Evolutionary conservation across 192 early-diverging fungal genomes (phyloP).

Genomic region (Mortierella claussenii): DNA sequence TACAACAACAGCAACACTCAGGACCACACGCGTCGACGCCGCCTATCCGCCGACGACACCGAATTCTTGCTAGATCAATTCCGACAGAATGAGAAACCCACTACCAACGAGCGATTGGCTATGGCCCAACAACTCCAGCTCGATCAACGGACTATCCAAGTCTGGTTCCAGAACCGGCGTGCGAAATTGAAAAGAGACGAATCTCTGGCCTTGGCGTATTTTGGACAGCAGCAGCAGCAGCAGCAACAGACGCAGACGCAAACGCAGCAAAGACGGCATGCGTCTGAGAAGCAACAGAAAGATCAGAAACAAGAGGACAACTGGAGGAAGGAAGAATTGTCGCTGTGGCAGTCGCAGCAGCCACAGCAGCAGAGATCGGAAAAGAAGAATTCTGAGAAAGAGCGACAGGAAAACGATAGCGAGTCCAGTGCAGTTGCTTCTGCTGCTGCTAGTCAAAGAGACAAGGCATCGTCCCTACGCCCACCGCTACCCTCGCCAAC

Average conservation of each 20-base stretch:
- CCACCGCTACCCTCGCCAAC: too few relatives aligned
- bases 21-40: constrained; percentile 60
- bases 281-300: not conserved
- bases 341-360: too few relatives aligned
- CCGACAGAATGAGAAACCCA: constrained; percentile 70
- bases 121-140: constrained; percentile 74
- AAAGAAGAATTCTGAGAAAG: too few relatives aligned
- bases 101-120: constrained; percentile 65
- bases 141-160: constrained; percentile 78
- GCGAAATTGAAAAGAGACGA: constrained; percentile 85
- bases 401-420: too few relatives aligned
- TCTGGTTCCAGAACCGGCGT: constrained; percentile 92
- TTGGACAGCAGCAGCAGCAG: not conserved
- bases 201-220: not conserved
- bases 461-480: too few relatives aligned
- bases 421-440: too few relatives aligned
- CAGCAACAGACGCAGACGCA: not conserved
- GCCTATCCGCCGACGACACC: constrained; percentile 76
- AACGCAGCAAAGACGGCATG: not conserved
- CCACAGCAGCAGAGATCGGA: too few relatives aligned
- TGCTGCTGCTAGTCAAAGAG: too few relatives aligned
- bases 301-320: not conserved
- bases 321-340: not conserved
- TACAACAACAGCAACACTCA: too few relatives aligned
- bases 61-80: constrained; percentile 68